phyloP scores from a whole-genome alignment of 2,329 filamentous ascomycete species.

The Microdochium paspali region DNA sequence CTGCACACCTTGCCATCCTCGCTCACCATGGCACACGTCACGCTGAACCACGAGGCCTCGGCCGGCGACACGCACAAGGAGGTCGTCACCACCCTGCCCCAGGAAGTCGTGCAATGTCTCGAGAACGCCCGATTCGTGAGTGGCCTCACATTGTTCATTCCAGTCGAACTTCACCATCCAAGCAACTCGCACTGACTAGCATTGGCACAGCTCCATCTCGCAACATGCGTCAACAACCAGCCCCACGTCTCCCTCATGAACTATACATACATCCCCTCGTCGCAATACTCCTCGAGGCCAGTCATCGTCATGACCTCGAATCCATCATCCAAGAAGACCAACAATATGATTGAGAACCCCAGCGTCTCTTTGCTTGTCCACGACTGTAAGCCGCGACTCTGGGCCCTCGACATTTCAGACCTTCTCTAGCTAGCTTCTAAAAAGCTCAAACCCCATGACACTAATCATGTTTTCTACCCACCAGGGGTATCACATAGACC shows the following conservation, averaged over 20 bases:
- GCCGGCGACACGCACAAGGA: slow-evolving; percentile 64
- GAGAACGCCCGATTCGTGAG: slow-evolving; percentile 90
- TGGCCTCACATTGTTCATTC: slow-evolving; percentile 8
- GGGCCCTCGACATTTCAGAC: too few relatives aligned
- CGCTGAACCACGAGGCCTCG: slow-evolving; percentile 67
- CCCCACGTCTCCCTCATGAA: slow-evolving; percentile 98
- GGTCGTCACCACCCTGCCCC: slow-evolving; percentile 60
- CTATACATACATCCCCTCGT: slow-evolving; percentile 88
- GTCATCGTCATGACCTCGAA: slow-evolving; percentile 94
- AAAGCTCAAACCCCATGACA: too few relatives aligned
- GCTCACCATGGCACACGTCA: slow-evolving; percentile 49
- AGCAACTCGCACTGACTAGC: slow-evolving; percentile 2
- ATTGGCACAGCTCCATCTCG: slow-evolving; percentile 71
- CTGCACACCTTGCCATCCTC: too few relatives aligned
- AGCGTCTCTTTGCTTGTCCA: slow-evolving; percentile 92
- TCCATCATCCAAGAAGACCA: slow-evolving; percentile 66
- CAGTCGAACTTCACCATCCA: slow-evolving; percentile 2
- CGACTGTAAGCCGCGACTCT: too few relatives aligned
- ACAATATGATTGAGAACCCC: slow-evolving; percentile 75
- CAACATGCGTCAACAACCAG: slow-evolving; percentile 73
- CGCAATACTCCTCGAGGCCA: slow-evolving; percentile 58
- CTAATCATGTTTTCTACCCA: too few relatives aligned
- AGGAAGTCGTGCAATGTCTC: slow-evolving; percentile 81
- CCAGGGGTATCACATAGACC: slow-evolving; percentile 79
- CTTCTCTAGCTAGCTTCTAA: too few relatives aligned